A percentile compares a stretch with the other conserved stretches of the same genome.
These are phyloP conservation scores for Rhodamnia rubescens DNA, from an alignment of 345 rosid genomes.

Conservation along the genomic window DNA sequence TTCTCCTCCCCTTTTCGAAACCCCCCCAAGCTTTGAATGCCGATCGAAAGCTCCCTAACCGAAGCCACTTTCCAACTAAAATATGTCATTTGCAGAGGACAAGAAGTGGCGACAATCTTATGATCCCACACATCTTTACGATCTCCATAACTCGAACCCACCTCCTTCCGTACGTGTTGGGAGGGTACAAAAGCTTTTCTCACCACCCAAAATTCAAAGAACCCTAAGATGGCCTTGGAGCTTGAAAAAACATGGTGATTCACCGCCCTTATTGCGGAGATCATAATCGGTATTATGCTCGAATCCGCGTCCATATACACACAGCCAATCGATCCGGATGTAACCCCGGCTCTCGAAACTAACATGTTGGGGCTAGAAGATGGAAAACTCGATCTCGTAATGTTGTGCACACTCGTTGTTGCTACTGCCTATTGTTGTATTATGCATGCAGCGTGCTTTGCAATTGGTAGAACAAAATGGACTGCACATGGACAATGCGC, in stretches of 20 bases:
- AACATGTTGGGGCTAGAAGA: no score
- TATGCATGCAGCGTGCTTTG: background rate
- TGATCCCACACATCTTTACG: background rate
- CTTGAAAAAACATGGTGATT: background rate
- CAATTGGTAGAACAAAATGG: background rate
- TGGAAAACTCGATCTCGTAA: background rate
- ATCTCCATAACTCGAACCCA: background rate
- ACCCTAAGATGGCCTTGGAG: background rate
- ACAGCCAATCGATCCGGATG: background rate
- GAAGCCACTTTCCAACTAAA: background rate
- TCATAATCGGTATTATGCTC: background rate
- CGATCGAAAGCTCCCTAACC: background rate
- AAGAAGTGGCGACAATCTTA: background rate
- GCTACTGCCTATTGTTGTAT: background rate
- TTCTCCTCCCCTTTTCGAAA: background rate
- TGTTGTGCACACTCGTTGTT: background rate
- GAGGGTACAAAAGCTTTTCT: background rate
- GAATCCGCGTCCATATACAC: background rate
- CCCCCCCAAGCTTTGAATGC: background rate
- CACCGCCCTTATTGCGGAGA: background rate
- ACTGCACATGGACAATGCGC: background rate
- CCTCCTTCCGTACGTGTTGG: constrained; percentile 1
- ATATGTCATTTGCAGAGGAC: background rate
- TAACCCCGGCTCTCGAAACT: background rate
- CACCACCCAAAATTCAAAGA: background rate